phyloP scores from a whole-genome alignment of 2,329 filamentous ascomycete genomes.

The Cytospora piceae region DNA sequence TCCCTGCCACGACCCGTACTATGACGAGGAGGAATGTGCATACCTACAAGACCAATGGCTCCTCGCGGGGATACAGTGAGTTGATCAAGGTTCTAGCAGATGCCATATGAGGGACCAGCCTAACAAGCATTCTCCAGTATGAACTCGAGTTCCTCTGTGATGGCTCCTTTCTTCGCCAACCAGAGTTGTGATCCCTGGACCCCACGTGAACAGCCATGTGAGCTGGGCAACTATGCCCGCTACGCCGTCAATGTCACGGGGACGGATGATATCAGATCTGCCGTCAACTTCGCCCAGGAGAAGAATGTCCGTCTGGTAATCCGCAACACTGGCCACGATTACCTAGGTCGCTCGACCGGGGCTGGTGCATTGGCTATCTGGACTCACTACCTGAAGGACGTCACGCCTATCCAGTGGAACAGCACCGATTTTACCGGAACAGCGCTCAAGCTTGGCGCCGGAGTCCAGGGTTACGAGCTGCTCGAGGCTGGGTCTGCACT shows the following conservation, averaged over 20 bases:
- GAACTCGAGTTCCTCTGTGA: constrained; percentile 36
- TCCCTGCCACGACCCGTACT: constrained; percentile 48
- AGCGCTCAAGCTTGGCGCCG: constrained; percentile 59
- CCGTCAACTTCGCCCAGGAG: constrained; percentile 40
- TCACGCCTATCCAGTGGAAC: constrained; percentile 32
- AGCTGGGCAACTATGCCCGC: constrained; percentile 40
- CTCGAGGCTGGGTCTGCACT: constrained; percentile 52
- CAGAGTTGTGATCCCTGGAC: constrained; percentile 33
- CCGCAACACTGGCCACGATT: constrained; percentile 51
- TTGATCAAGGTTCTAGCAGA: background rate
- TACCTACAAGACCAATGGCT: constrained; percentile 43
- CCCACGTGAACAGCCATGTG: constrained; percentile 38
- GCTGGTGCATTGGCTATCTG: constrained; percentile 52
- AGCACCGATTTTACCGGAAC: constrained; percentile 45
- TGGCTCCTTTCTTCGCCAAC: constrained; percentile 39
- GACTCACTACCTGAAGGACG: constrained; percentile 45
- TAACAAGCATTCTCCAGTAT: constrained; percentile 29
- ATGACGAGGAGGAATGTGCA: constrained; percentile 44
- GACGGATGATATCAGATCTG: constrained; percentile 30
- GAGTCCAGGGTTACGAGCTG: constrained; percentile 56
- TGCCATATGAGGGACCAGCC: background rate
- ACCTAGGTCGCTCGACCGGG: constrained; percentile 25
- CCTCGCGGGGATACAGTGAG: constrained; percentile 43
- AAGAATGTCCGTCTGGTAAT: constrained; percentile 49
- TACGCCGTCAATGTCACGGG: constrained; percentile 34